Percentiles rank a stretch among this genome's conserved stretches.
Evolutionary conservation across 768 basidiomycete species (phyloP).

Genomic region (Mycena crocata): DNA sequence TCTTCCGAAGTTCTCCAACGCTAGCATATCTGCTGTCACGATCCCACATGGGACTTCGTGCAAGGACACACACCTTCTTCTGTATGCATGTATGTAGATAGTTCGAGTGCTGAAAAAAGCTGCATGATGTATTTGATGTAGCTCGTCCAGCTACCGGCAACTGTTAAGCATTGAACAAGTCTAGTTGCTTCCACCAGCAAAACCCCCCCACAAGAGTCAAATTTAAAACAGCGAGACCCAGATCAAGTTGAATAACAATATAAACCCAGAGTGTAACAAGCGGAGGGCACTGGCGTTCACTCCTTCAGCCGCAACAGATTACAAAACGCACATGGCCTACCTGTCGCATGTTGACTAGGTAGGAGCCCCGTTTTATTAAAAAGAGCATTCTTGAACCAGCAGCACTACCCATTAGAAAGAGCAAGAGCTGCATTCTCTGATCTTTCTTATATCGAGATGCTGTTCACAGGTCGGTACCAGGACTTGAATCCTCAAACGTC

Average conservation of each 20-base stretch:
- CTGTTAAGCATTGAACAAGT: too few relatives aligned
- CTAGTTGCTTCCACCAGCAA: constrained; percentile 72
- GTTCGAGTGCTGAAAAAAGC: too few relatives aligned
- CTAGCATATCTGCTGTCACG: not conserved
- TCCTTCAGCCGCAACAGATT: not conserved
- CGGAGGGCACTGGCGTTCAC: constrained; percentile 70
- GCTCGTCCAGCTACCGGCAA: too few relatives aligned
- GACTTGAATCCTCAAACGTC: not conserved
- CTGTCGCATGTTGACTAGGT: constrained; percentile 81
- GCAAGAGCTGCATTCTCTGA: constrained; percentile 61
- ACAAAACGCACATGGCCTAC: constrained; percentile 49
- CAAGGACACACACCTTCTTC: constrained; percentile 17
- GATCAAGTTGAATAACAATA: constrained; percentile 74
- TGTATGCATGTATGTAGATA: too few relatives aligned
- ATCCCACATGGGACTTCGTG: not conserved
- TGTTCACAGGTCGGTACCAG: constrained; percentile 36
- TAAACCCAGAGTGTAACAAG: constrained; percentile 86
- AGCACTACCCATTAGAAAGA: constrained; percentile 69
- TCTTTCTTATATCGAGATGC: constrained; percentile 75
- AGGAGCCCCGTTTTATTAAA: constrained; percentile 75
- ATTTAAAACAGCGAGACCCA: constrained; percentile 70
- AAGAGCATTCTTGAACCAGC: constrained; percentile 78
- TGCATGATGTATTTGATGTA: too few relatives aligned
- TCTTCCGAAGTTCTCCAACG: constrained; percentile 9
- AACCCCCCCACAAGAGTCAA: constrained; percentile 65